Percentiles rank a stretch among this genome's conserved stretches.
These are phyloP conservation scores for Taiwanofungus camphoratus DNA, from an alignment of 1,284 basidiomycete genomes.

Conservation along the genomic window DNA sequence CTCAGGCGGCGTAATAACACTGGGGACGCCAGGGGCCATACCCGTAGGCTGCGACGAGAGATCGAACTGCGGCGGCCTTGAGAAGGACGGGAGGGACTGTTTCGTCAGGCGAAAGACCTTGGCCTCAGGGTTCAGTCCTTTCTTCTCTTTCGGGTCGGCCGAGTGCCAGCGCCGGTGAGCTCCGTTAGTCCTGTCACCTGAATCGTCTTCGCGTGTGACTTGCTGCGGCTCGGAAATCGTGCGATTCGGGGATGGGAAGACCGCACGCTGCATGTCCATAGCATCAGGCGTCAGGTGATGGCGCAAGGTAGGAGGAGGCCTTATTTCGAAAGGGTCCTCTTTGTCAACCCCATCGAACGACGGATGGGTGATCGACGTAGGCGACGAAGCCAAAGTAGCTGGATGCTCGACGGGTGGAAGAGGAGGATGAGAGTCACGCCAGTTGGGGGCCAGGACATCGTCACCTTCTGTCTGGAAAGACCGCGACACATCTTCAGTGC, in stretches of 20 bases:
- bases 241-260: constrained; percentile 28
- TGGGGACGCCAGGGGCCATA: constrained; percentile 23
- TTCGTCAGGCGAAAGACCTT: constrained; percentile 65
- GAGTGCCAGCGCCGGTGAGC: constrained; percentile 49
- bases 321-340: constrained; percentile 41
- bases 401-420: constrained; percentile 25
- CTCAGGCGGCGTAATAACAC: constrained; percentile 36
- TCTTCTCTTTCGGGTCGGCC: constrained; percentile 36
- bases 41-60: constrained; percentile 1
- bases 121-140: constrained; percentile 77
- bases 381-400: constrained; percentile 29
- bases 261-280: constrained; percentile 30
- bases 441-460: constrained; percentile 45
- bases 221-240: constrained; percentile 37
- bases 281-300: constrained; percentile 27
- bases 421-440: constrained; percentile 30
- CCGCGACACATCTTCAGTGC: constrained; percentile 31
- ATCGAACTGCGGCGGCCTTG: constrained; percentile 4
- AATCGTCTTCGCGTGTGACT: constrained; percentile 12
- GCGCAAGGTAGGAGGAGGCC: constrained; percentile 25
- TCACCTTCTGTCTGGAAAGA: constrained; percentile 56
- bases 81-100: constrained; percentile 20
- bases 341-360: constrained; percentile 28
- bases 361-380: constrained; percentile 26
- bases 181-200: constrained; percentile 15